These are phyloP conservation scores for Podochytrium sp. DNA, from an alignment of 192 early-diverging fungal species.

Conservation along the genomic window DNA sequence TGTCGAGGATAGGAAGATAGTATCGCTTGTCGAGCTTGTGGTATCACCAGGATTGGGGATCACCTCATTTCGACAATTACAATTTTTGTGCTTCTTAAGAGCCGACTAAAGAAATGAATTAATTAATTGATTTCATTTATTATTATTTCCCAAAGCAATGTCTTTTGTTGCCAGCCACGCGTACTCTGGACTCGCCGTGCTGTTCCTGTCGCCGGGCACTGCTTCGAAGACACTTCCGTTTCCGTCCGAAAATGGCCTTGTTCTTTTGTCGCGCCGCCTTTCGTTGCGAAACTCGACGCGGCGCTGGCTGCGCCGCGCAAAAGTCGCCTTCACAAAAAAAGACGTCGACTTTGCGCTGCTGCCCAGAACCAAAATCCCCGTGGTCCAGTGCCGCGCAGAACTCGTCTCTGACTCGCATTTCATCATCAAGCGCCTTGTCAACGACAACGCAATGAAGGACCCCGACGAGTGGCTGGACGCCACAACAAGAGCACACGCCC, in stretches of 20 bases:
- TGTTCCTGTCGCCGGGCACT: too few relatives aligned
- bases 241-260: too few relatives aligned
- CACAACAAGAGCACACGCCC: neutral
- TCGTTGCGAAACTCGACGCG: slow-evolving; percentile 10
- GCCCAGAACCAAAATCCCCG: slow-evolving; percentile 1
- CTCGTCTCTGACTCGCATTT: slow-evolving; percentile 1
- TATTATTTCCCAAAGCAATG: too few relatives aligned
- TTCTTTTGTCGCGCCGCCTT: too few relatives aligned
- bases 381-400: neutral
- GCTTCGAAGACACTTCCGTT: too few relatives aligned
- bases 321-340: neutral
- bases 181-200: too few relatives aligned
- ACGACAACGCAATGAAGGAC: neutral
- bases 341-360: neutral
- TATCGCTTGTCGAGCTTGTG: neutral
- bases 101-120: too few relatives aligned
- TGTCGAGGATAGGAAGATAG: slow-evolving; percentile 9
- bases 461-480: neutral
- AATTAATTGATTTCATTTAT: too few relatives aligned
- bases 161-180: too few relatives aligned
- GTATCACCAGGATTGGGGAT: too few relatives aligned
- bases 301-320: neutral
- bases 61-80: too few relatives aligned
- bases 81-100: too few relatives aligned
- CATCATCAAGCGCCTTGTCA: neutral